Conservation (phyloP, 208 protist species). For the Wallacemonas sp. region DNA sequence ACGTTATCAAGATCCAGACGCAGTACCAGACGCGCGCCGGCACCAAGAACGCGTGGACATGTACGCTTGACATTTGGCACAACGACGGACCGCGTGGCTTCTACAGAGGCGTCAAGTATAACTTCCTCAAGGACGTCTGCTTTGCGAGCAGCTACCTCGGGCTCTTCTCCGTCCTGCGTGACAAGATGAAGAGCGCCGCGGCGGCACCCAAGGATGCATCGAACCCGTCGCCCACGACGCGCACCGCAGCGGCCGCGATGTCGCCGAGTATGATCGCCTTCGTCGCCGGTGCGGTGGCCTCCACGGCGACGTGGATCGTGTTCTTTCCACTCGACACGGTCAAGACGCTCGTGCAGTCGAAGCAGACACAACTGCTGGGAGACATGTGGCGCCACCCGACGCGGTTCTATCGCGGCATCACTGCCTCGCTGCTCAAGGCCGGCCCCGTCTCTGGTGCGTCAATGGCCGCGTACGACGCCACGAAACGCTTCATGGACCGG, state of each 20-base stretch:
- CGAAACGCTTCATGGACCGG: slow-evolving; percentile 20
- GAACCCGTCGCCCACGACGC: background rate
- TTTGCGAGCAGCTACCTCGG: slow-evolving; percentile 83
- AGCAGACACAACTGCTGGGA: slow-evolving; percentile 28
- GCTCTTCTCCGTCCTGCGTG: slow-evolving; percentile 55
- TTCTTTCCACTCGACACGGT: slow-evolving; percentile 86
- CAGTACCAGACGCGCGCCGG: slow-evolving; percentile 54
- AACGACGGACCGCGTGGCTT: slow-evolving; percentile 70
- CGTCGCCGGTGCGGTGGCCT: slow-evolving; percentile 24
- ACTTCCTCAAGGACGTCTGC: slow-evolving; percentile 71
- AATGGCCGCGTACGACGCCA: slow-evolving; percentile 79
- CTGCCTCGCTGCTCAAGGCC: slow-evolving; percentile 67
- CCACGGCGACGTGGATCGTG: slow-evolving; percentile 73
- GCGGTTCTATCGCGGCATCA: slow-evolving; percentile 65
- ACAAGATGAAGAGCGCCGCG: slow-evolving; percentile 8
- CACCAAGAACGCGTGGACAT: slow-evolving; percentile 82
- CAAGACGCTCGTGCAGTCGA: slow-evolving; percentile 83
- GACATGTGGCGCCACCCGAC: slow-evolving; percentile 25
- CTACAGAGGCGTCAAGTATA: slow-evolving; percentile 75
- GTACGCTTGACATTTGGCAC: slow-evolving; percentile 47
- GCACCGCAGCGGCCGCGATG: background rate
- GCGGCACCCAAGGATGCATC: background rate
- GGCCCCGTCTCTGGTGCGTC: slow-evolving; percentile 73
- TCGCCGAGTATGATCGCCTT: background rate
- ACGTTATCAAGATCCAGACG: slow-evolving; percentile 90